Evolutionary conservation across 83 land plant genomes (phyloP).

Genomic region (Picea mariana): DNA sequence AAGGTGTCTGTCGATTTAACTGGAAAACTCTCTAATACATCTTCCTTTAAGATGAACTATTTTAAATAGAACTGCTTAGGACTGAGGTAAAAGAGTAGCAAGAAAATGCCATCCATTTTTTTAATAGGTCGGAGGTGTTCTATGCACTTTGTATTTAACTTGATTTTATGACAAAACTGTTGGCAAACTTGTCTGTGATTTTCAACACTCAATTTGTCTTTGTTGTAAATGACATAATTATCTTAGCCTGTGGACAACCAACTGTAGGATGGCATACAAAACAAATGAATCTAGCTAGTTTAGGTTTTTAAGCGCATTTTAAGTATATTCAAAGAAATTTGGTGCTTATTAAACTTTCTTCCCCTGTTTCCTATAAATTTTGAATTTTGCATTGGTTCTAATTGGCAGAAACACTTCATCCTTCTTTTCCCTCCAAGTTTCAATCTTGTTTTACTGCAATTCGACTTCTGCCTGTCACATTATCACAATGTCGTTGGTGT

Average conservation of each 20-base stretch:
- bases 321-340: neutral
- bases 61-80: neutral
- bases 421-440: neutral
- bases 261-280: neutral
- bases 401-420: neutral
- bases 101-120: too few relatives aligned
- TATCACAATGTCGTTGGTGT: neutral
- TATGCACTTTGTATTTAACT: conserved; percentile 5
- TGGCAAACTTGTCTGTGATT: too few relatives aligned
- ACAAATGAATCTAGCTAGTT: neutral
- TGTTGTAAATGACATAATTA: neutral
- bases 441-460: neutral
- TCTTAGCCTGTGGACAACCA: neutral
- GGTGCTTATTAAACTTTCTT: neutral
- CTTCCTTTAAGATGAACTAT: neutral
- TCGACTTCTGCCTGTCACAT: neutral
- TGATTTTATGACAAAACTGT: neutral
- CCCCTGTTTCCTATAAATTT: neutral
- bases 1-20: neutral
- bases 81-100: conserved; percentile 3
- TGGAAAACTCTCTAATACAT: conserved; percentile 2
- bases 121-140: neutral
- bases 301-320: neutral
- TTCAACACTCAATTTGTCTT: neutral
- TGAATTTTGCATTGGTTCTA: neutral